Evolutionary conservation across 768 basidiomycete species (phyloP), one percentile per base, ranked within the genome.

Genomic region (Sistotremastrum suecicum): DNA sequence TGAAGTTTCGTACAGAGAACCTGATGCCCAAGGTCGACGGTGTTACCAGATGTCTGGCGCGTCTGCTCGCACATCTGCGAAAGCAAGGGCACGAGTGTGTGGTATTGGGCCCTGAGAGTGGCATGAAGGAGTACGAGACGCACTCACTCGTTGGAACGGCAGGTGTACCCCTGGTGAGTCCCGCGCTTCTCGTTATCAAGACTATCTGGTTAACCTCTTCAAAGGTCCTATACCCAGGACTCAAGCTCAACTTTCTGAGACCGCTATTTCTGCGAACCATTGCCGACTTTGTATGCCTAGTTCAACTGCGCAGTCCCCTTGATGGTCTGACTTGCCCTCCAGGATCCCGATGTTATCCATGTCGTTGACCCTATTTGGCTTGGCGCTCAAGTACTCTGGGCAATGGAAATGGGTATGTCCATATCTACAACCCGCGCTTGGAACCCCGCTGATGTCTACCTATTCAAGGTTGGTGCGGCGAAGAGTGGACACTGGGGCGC

Each of bases 321-420:
- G 5, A 7, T 20, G 37, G 5, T 6, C 47, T 28, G 49, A 54
- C 44, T 34, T 53, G 3, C 34, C 30, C 32, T 33, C 7, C 41
- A 50, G 48, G 39, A 46, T 10, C 67, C 69, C 0, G 66, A 69
- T 45, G 63, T 70, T 1, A 58, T 69, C 5, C 66, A 69, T 47
- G 62, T 69, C 45, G 64, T 66, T 38, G 67, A 69, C 55, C 67
- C 69, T 3, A 67, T 70, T 37, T 70, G 67, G 67, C 62, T 70
- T 3, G 68, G 68, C 11, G 67, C 63, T 1, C 67, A 69, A 45
- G 60, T 61, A 7, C 57, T 67, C n/a, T 54, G 62, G 47, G 65
- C 63, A 2, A 55, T 66, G 56, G 59, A 63, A 46, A 47, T 62
- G 9, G 63, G 20, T 20, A 20, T 20, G 20, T 20, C 20, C 20